Base-by-base conservation (phyloP, 768 basidiomycete species). In the Lactifluus volemus region DNA sequence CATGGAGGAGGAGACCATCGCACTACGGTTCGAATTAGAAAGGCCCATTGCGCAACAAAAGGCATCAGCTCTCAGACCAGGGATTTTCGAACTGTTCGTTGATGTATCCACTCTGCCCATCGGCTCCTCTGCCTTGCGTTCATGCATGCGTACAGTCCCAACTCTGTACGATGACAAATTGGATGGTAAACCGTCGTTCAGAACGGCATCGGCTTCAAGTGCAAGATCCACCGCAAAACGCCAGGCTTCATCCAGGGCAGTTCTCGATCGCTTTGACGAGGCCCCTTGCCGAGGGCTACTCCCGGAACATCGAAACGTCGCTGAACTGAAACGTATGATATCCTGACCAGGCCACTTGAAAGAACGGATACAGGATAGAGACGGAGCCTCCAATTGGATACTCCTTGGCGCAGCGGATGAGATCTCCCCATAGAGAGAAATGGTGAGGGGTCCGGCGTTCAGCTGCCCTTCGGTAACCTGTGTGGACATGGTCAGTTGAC, bases 251-350 rank as follows among this genome's bases (percentile, higher is more conserved):
- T 65, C 63, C 39, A 66, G 15, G 10, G 49, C 59, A 2, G 65
- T 66, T 32, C 51, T 59, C 15, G 63, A 42, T 19, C 63, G 64
- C 42, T 65, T 65, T 7, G 38, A 42, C n/a, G 42, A 53, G 32
- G 52, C 30, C 5, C 15, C 25, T 6, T 10, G 29, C 15, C 36
- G 47, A 38, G 49, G 41, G n/a, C 41, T 32, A n/a, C 30, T 25
- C 9, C 47, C 47, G 29, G 5, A 38, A 32, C 44, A 48, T 9
- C 59, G 59, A 21, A 60, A 83, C 2, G 73, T 76, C 47, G 74
- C 64, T 25, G 71, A 67, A 38, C 71, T 70, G 71, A 84, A 84
- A 39, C 79, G 80, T 53, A 73, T 71, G 2, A 69, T 65, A 39
- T 63, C 65, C 49, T 76, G 74, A 51, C 68, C 68, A 17, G 70